Percentiles rank a stretch among this genome's conserved stretches.
phyloP scores from a whole-genome alignment of 441 rosid species.

The Erodium texanum region DNA sequence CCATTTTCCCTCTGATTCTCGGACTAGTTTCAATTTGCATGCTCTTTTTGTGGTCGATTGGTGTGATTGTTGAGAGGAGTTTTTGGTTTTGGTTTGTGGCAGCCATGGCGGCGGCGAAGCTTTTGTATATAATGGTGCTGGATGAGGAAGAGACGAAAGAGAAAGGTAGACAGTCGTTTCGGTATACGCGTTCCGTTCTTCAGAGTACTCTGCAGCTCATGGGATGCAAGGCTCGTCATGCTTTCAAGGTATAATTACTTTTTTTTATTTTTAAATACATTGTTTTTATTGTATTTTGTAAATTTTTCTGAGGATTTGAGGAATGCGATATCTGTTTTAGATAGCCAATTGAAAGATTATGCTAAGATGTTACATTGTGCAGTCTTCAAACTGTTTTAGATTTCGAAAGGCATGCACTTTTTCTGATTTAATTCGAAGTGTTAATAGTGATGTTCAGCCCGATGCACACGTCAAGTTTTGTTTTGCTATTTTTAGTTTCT shows the following conservation, averaged over 20 bases:
- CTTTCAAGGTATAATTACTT: conserved; percentile 57
- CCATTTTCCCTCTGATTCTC: background rate
- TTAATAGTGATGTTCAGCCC: background rate
- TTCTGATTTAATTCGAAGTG: background rate
- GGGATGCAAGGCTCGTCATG: conserved; percentile 99
- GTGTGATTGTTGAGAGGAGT: background rate
- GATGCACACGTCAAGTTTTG: background rate
- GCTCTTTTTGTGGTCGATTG: conserved; percentile 1
- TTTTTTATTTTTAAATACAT: background rate
- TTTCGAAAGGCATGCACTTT: background rate
- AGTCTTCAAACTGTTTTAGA: background rate
- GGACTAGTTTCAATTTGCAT: background rate
- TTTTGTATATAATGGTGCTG: conserved; percentile 73
- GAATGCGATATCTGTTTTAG: background rate
- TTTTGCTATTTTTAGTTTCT: background rate
- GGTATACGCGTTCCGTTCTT: conserved; percentile 81
- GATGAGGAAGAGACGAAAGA: conserved; percentile 36
- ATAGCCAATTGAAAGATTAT: background rate
- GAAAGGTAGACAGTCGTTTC: conserved; percentile 48
- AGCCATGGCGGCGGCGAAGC: conserved; percentile 53
- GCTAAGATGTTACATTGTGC: background rate
- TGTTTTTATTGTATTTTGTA: no score
- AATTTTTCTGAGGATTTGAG: background rate
- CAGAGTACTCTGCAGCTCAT: conserved; percentile 93
- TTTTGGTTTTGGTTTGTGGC: background rate